Evolutionary conservation across 768 basidiomycete species (phyloP).

Genomic region (Xerocomus spinulosus): DNA sequence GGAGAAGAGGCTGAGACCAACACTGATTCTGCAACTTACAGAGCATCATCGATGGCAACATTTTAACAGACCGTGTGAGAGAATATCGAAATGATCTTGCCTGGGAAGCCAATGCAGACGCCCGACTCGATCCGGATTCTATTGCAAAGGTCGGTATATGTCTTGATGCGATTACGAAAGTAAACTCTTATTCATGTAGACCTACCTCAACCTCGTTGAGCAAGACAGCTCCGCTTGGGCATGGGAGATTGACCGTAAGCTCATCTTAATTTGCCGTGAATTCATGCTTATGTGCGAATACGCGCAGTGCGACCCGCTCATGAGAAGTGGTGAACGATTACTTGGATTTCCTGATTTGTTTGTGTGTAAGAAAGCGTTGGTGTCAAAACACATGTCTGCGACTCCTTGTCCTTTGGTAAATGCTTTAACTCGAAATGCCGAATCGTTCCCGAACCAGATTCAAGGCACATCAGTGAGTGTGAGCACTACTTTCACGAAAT

Average conservation of each 20-base stretch:
- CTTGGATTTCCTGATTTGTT: not conserved
- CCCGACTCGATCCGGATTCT: slow-evolving; percentile 55
- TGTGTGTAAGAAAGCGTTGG: not conserved
- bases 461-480: not conserved
- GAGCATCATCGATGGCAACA: slow-evolving; percentile 67
- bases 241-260: slow-evolving; percentile 76
- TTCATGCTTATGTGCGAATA: not conserved
- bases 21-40: slow-evolving; percentile 21
- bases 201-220: slow-evolving; percentile 60
- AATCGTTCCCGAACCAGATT: no score
- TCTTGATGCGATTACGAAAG: not conserved
- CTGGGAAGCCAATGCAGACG: slow-evolving; percentile 44
- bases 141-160: slow-evolving; percentile 55
- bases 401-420: not conserved
- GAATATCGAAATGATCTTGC: slow-evolving; percentile 28
- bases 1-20: not conserved
- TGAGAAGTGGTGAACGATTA: slow-evolving; percentile 42
- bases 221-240: slow-evolving; percentile 73
- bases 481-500: not conserved
- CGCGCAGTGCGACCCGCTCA: slow-evolving; percentile 47
- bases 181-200: slow-evolving; percentile 33
- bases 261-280: not conserved
- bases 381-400: not conserved
- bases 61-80: slow-evolving; percentile 37
- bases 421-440: not conserved